Evolutionary conservation across 2,329 filamentous ascomycete species (phyloP).

Genomic region (Tolypocladium paradoxum): DNA sequence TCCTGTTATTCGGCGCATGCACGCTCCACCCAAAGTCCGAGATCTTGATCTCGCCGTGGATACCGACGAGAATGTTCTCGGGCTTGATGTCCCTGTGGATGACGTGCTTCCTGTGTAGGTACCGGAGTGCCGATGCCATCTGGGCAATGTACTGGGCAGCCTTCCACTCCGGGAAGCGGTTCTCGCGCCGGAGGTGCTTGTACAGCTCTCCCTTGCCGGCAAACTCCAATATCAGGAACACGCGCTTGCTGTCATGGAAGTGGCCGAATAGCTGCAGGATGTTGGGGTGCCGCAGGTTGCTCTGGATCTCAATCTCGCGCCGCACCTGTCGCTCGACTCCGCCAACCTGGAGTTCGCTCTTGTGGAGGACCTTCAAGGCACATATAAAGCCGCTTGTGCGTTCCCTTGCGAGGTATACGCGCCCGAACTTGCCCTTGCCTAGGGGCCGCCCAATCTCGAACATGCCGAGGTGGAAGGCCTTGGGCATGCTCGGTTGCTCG

Average conservation of each 20-base stretch:
- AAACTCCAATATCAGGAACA: conserved; percentile 63
- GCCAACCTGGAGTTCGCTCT: conserved; percentile 56
- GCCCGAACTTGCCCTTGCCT: conserved; percentile 64
- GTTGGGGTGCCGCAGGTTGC: conserved; percentile 60
- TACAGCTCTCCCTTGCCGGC: conserved; percentile 56
- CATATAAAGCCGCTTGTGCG: conserved; percentile 57
- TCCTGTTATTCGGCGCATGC: conserved; percentile 86
- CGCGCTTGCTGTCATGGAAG: conserved; percentile 61
- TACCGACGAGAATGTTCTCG: conserved; percentile 42
- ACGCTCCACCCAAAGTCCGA: conserved; percentile 98
- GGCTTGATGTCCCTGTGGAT: conserved; percentile 24
- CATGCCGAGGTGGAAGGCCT: conserved; percentile 72
- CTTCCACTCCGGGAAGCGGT: conserved; percentile 57
- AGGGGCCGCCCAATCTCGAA: conserved; percentile 66
- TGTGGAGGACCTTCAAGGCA: conserved; percentile 62
- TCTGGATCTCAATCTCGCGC: conserved; percentile 64
- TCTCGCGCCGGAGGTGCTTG: conserved; percentile 57
- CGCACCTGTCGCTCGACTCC: conserved; percentile 61
- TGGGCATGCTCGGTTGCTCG: conserved; percentile 45
- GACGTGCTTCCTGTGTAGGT: conserved; percentile 20
- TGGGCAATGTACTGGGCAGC: conserved; percentile 64
- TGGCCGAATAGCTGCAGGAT: conserved; percentile 53
- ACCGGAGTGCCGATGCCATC: conserved; percentile 39
- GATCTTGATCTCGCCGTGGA: conserved; percentile 97
- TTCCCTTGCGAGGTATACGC: conserved; percentile 62